Base-by-base conservation (phyloP, 257 asterid species). In the Nicotiana knightiana region DNA sequence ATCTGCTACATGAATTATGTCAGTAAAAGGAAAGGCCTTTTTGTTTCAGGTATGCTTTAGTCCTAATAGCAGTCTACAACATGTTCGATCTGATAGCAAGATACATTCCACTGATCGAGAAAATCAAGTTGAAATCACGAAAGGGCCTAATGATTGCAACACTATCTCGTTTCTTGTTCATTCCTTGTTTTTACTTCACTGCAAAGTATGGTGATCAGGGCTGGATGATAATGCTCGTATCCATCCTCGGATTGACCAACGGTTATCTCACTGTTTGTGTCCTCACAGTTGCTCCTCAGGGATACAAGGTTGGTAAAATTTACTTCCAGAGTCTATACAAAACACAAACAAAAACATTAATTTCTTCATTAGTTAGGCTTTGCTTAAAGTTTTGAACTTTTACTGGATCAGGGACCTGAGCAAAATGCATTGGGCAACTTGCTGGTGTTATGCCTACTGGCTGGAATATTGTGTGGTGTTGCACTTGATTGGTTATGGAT, bases 161-260 rank as follows among this genome's bases (percentile, higher is more conserved):
- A 4, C 3, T 89, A 13, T 76, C 90, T 13, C 90, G 90, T 59
- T 62, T 89, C 71, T 83, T 87, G 82, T 85, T 89, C 12, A 76
- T 89, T 62, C 92, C 89, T 1, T 86, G 85, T 67, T 89, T 89
- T 79, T 89, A 89, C 55, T 89, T 89, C 80, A 84, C 88, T 39
- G 86, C 92, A 17, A 87, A 87, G 64, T 89, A 89, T 24, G 92
- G 84, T 26, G 88, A 89, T 81, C 91, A 89, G 9, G 91, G 91
- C 16, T 86, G 90, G 90, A 89, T 89, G 92, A 85, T 88, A 82
- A 51, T 85, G 81, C 87, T 89, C 35, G 82, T 83, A 15, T 89
- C 90, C 32, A 43, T 89, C 82, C 28, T 88, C 35, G 92, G 92
- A 61, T 75, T 89, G 26, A 85, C 87, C 59, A 88, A 88, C 65